These are phyloP conservation scores for Colletotrichum somersetense DNA, from an alignment of 2,329 filamentous ascomycete genomes.

Conservation along the genomic window DNA sequence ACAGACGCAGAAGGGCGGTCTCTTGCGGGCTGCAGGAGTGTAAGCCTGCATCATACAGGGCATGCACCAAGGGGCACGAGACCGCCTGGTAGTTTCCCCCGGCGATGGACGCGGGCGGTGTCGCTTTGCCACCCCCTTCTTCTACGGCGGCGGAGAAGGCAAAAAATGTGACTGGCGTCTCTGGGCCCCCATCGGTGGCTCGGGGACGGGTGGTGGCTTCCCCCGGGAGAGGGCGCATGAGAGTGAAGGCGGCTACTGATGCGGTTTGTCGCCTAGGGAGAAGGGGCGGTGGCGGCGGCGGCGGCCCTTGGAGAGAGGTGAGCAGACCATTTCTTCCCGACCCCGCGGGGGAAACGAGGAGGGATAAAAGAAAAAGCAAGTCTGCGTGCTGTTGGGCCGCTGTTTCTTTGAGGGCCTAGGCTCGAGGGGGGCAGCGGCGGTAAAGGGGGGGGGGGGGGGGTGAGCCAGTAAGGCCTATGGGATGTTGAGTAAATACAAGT, in stretches of 20 bases:
- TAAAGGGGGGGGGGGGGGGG: neutral
- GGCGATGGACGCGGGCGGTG: neutral
- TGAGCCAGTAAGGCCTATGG: neutral
- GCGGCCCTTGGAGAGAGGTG: neutral
- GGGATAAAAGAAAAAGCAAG: neutral
- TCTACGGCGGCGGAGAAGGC: neutral
- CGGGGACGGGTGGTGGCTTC: neutral
- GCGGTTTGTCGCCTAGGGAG: neutral
- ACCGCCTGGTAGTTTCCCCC: neutral
- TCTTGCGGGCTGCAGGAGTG: constrained; percentile 13
- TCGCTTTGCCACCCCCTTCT: no score
- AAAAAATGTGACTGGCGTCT: neutral
- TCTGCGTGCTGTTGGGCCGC: neutral
- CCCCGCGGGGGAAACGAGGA: neutral
- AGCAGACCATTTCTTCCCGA: neutral
- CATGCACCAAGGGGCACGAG: constrained; percentile 30
- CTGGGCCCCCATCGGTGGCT: neutral
- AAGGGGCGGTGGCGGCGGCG: neutral
- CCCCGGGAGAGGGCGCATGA: neutral
- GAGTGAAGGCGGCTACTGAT: neutral
- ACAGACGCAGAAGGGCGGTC: neutral
- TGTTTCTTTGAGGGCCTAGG: neutral
- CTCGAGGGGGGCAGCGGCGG: neutral
- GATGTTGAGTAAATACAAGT: neutral
- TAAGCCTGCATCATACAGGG: constrained; percentile 25